Base-by-base conservation (phyloP, 2,329 filamentous ascomycete genomes). In the Cladophialophora carrionii region DNA sequence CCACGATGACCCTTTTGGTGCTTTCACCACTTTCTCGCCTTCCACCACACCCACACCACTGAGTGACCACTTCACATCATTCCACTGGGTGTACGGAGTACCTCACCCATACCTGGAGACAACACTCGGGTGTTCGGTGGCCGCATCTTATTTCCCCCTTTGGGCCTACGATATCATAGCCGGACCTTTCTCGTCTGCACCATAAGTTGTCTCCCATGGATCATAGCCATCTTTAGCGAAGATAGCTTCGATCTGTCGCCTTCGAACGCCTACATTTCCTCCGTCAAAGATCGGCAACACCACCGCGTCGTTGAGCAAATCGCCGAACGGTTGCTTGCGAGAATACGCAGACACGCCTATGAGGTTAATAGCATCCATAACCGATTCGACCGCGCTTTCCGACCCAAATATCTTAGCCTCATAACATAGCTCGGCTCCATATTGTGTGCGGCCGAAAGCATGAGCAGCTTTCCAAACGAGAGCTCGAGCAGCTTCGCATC, bases 391-490 rank as follows among this genome's bases (percentile, higher is more conserved):
- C 0, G 81, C 79, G 26, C 76, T 74, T 62, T 85, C 83, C 2
- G 79, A 82, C 57, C 80, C 81, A 65, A 78, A 84, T 0, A 85
- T 76, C 74, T 86, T 85, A 3, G 82, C 80, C 26, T 81, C 78
- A 4, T 83, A 73, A 5, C 80, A 80, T 53, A 82, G 65, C 71
- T 85, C 83, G 12, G 80, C 71, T 17, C 78, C 75, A 1, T 78
- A 78, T 1, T 76, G 74, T 0, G 78, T 79, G 14, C 78, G 76
- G 52, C 82, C 77, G 62, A 84, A 70, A 3, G 73, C 75, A 66
- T 80, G 73, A 3, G 80, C 76, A 0, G 83, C 83, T 69, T 83
- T 84, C 83, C 83, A 85, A 0, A 80, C 83, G 64, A 86, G 67
- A 2, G 77, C 76, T 32, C 83, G 74, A n/a, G 76, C 77, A 0